A percentile compares a stretch with the other conserved stretches of the same genome.
Evolutionary conservation across 2,329 filamentous ascomycete species (phyloP).

Genomic region (Dactylellina cionopaga): DNA sequence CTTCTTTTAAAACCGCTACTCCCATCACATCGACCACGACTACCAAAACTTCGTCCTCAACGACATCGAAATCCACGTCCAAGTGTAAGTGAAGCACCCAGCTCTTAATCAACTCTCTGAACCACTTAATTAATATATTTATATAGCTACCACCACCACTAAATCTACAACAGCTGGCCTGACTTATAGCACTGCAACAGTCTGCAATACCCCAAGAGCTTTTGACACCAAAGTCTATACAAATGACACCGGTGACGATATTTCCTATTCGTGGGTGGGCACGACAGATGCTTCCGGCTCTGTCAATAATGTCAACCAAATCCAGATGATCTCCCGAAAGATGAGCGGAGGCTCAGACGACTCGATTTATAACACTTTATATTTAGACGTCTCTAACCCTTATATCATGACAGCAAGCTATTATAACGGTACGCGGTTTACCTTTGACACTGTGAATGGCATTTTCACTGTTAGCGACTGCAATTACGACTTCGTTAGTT

Average conservation of each 20-base stretch:
- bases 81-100: no score
- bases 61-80: background rate
- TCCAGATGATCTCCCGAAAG: background rate
- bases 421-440: conserved; percentile 3
- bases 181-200: background rate
- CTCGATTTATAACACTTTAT: background rate
- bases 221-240: conserved; percentile 14
- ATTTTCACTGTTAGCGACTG: conserved; percentile 6
- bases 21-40: conserved; percentile 1
- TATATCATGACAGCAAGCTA: conserved; percentile 8
- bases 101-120: no score
- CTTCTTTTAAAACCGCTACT: background rate
- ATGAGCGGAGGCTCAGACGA: background rate
- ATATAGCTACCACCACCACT: background rate
- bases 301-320: conserved; percentile 7
- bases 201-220: background rate
- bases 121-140: no score
- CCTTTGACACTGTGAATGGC: conserved; percentile 10
- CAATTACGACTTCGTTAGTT: background rate
- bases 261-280: conserved; percentile 8
- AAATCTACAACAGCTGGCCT: background rate
- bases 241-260: background rate
- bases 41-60: background rate
- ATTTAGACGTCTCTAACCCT: conserved; percentile 8
- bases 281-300: background rate